A percentile compares a stretch with the other conserved stretches of the same genome.
phyloP scores from a whole-genome alignment of 83 land plant genomes.

The Thuja plicata region DNA sequence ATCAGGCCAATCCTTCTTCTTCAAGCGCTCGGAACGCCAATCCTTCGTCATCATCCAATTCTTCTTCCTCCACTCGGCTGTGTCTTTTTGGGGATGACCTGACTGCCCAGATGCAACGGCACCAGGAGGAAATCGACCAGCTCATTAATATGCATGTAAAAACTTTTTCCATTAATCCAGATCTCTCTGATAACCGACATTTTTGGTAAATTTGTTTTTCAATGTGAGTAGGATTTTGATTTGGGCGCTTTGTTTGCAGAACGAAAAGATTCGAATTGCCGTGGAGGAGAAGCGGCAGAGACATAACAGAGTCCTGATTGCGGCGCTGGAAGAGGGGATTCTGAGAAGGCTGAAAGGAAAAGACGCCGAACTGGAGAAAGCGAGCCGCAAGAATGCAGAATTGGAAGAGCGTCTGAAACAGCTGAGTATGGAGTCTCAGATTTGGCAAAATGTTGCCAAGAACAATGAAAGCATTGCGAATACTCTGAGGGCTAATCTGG shows the following conservation, averaged over 20 bases:
- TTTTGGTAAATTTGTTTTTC: background rate
- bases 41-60: background rate
- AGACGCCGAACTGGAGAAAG: conserved; percentile 55
- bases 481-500: conserved; percentile 45
- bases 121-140: conserved; percentile 57
- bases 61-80: background rate
- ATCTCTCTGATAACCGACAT: background rate
- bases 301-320: conserved; percentile 31
- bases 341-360: conserved; percentile 34
- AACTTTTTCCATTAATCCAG: background rate
- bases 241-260: conserved; percentile 20
- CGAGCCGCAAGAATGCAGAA: conserved; percentile 42
- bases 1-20: conserved; percentile 10
- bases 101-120: conserved; percentile 45
- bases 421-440: conserved; percentile 50
- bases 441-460: conserved; percentile 60
- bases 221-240: background rate
- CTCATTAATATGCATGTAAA: conserved; percentile 43
- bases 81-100: conserved; percentile 38
- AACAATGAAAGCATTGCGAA: conserved; percentile 54
- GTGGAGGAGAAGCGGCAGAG: conserved; percentile 54
- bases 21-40: conserved; percentile 18
- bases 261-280: conserved; percentile 47
- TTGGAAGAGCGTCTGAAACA: conserved; percentile 55
- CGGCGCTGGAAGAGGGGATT: conserved; percentile 31